phyloP scores from a whole-genome alignment of 2,329 filamentous ascomycete genomes.

The Albifimbria verrucaria region DNA sequence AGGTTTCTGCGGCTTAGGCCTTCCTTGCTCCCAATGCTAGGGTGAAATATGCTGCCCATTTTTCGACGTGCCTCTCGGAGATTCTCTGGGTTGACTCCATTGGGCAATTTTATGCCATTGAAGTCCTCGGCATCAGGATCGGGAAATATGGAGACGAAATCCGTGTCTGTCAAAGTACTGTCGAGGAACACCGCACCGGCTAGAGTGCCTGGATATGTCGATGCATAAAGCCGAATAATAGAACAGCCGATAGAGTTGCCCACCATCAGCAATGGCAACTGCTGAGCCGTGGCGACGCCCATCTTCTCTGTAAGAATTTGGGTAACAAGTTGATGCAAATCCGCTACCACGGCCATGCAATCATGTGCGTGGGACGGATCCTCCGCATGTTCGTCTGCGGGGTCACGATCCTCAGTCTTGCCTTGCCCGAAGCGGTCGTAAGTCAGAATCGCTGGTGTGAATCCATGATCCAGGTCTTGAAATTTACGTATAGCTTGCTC shows the following conservation, averaged over 20 bases:
- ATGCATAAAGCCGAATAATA: constrained; percentile 48
- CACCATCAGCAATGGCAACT: constrained; percentile 9
- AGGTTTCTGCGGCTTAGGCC: constrained; percentile 16
- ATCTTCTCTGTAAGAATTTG: constrained; percentile 5
- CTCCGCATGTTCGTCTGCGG: constrained; percentile 35
- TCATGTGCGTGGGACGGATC: constrained; percentile 44
- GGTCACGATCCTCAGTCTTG: constrained; percentile 36
- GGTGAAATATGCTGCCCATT: constrained; percentile 15
- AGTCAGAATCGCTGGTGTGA: constrained; percentile 39
- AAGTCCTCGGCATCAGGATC: constrained; percentile 48
- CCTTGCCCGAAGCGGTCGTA: constrained; percentile 61
- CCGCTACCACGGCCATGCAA: constrained; percentile 28
- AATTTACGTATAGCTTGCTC: constrained; percentile 8
- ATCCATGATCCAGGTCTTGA: neutral
- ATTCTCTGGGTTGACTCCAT: constrained; percentile 7
- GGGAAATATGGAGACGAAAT: constrained; percentile 53
- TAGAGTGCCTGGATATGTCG: constrained; percentile 40
- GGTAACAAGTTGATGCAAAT: constrained; percentile 14
- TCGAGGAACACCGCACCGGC: constrained; percentile 51
- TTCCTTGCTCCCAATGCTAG: constrained; percentile 14
- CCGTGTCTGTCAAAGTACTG: constrained; percentile 54
- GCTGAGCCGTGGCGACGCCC: neutral
- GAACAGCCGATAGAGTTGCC: constrained; percentile 19
- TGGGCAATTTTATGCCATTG: constrained; percentile 23
- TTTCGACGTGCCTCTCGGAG: constrained; percentile 10